A percentile compares a stretch with the other conserved stretches of the same genome.
Evolutionary conservation across 306 rosid genomes (phyloP).

Genomic region (Acacia crassicarpa): DNA sequence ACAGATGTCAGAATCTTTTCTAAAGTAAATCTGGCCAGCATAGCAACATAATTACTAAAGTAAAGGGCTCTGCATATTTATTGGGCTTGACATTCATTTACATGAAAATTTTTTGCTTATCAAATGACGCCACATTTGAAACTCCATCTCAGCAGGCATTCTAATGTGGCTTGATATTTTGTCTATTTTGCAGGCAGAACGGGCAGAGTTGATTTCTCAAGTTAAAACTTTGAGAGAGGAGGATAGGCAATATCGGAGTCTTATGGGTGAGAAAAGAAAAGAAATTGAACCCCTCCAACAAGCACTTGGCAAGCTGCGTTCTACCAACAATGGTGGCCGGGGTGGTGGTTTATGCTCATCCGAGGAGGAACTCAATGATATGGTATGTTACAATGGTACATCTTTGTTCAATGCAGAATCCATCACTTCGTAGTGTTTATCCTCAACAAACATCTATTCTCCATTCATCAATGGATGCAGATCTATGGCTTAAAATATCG

Average conservation of each 20-base stretch:
- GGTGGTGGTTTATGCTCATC: slow-evolving; percentile 78
- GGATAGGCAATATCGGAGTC: slow-evolving; percentile 53
- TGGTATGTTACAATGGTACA: slow-evolving; percentile 44
- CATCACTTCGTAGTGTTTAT: slow-evolving; percentile 13
- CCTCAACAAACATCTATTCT: neutral
- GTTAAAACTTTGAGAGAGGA: slow-evolving; percentile 66
- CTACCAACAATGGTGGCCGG: slow-evolving; percentile 54
- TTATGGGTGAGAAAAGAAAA: slow-evolving; percentile 70
- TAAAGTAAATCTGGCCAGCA: neutral
- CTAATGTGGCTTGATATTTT: slow-evolving; percentile 3
- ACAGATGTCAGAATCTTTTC: neutral
- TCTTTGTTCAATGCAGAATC: slow-evolving; percentile 22
- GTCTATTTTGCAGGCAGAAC: slow-evolving; percentile 50
- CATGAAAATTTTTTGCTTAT: neutral
- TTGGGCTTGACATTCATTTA: neutral
- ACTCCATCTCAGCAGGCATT: neutral
- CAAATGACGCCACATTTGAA: neutral
- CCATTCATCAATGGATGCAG: slow-evolving; percentile 46
- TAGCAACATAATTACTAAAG: neutral
- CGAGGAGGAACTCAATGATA: slow-evolving; percentile 73
- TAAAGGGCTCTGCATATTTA: neutral
- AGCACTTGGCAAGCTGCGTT: slow-evolving; percentile 79
- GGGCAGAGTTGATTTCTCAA: slow-evolving; percentile 63
- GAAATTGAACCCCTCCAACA: slow-evolving; percentile 85
- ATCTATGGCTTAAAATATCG: slow-evolving; percentile 65